phyloP scores from a whole-genome alignment of 441 rosid genomes.

The Bocquillonia castaneifolia region DNA sequence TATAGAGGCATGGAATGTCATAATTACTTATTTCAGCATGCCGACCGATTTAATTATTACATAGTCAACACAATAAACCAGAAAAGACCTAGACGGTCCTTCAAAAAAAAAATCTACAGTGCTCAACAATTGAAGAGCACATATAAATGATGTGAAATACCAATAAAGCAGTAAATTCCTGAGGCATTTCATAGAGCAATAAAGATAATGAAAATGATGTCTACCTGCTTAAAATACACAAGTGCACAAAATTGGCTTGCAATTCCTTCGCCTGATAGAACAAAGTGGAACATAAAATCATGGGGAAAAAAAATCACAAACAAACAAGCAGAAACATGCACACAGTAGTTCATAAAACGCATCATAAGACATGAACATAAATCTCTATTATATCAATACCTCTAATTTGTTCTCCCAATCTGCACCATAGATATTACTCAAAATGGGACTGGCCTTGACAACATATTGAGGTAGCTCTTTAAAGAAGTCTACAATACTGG shows the following conservation, averaged over 20 bases:
- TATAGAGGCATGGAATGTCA: neutral
- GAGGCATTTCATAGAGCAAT: conserved; percentile 9
- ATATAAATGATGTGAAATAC: neutral
- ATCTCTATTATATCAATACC: conserved; percentile 38
- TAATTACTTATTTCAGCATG: neutral
- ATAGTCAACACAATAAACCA: neutral
- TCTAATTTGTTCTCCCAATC: conserved; percentile 88
- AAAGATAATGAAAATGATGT: conserved; percentile 24
- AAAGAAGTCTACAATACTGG: conserved; percentile 76
- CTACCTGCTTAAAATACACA: conserved; percentile 77
- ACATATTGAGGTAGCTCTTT: conserved; percentile 82
- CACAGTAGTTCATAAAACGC: neutral
- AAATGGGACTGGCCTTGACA: conserved; percentile 68
- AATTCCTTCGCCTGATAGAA: conserved; percentile 68
- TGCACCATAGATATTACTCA: conserved; percentile 58
- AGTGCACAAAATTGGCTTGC: conserved; percentile 75
- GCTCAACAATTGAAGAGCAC: neutral
- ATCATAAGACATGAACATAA: neutral
- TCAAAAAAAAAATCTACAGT: neutral
- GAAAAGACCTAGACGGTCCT: neutral
- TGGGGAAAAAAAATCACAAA: conserved; percentile 12
- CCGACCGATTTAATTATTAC: neutral
- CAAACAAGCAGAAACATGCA: neutral
- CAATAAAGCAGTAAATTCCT: neutral
- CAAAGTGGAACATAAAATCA: conserved; percentile 20